Percentiles rank a stretch among this genome's conserved stretches.
Conservation (phyloP, 768 basidiomycete genomes). For the Mycena venus region DNA sequence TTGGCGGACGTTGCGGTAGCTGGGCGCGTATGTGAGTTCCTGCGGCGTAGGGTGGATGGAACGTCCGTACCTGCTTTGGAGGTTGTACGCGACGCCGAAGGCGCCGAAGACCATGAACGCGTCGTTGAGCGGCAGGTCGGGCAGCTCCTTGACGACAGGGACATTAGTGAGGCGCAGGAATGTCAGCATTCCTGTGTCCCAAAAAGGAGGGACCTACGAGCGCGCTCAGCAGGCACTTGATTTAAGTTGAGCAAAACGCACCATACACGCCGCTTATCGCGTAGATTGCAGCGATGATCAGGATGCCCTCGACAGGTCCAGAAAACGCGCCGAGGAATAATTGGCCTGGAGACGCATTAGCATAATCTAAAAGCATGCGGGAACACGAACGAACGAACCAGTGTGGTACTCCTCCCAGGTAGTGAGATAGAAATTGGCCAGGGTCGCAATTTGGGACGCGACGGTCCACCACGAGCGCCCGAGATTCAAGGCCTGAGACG, state of each 20-base stretch:
- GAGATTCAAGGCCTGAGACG: conserved; percentile 87
- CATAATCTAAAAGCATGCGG: background rate
- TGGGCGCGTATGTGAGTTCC: conserved; percentile 42
- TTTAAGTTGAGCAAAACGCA: conserved; percentile 42
- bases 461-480: conserved; percentile 99
- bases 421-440: conserved; percentile 85
- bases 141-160: conserved; percentile 63
- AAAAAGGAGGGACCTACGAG: conserved; percentile 78
- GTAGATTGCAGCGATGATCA: conserved; percentile 86
- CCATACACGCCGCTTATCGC: conserved; percentile 83
- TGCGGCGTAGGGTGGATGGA: background rate
- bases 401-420: conserved; percentile 94
- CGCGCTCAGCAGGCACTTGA: background rate
- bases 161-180: conserved; percentile 68
- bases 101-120: conserved; percentile 88
- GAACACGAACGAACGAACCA: conserved; percentile 59
- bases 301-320: conserved; percentile 96
- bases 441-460: conserved; percentile 81
- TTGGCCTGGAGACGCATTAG: conserved; percentile 63
- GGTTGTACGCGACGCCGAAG: conserved; percentile 83
- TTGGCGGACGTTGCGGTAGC: conserved; percentile 87
- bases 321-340: conserved; percentile 94
- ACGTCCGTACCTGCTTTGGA: conserved; percentile 65
- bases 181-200: conserved; percentile 80
- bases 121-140: conserved; percentile 85